Percentiles rank a stretch among this genome's conserved stretches.
phyloP scores from a whole-genome alignment of 1,139 yeast genomes.

The Pichia sp. region DNA sequence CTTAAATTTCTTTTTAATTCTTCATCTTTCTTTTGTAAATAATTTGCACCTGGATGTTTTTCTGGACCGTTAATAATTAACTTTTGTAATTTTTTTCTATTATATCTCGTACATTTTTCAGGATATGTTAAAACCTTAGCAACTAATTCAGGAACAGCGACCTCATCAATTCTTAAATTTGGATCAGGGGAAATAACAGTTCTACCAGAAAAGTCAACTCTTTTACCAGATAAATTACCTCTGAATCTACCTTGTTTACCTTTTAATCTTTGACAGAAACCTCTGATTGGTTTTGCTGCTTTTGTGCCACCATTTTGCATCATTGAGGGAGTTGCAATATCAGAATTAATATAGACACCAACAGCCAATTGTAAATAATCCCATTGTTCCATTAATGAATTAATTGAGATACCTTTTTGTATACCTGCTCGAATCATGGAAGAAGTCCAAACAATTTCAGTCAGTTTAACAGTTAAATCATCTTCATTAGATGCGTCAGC shows the following conservation, averaged over 20 bases:
- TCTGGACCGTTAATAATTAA: conserved; percentile 82
- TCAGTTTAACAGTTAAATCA: conserved; percentile 89
- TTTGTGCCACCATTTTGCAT: conserved; percentile 58
- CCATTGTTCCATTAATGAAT: conserved; percentile 97
- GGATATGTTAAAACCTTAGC: conserved; percentile 96
- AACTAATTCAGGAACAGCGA: conserved; percentile 95
- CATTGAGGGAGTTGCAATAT: conserved; percentile 80
- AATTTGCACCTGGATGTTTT: conserved; percentile 94
- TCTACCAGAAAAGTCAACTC: conserved; percentile 98
- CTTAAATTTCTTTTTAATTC: conserved; percentile 81
- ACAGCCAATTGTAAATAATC: conserved; percentile 91
- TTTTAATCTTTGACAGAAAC: conserved; percentile 92
- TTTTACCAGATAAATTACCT: conserved; percentile 95
- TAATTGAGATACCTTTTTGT: conserved; percentile 88
- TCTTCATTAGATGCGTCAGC: conserved; percentile 96
- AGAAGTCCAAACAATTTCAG: conserved; percentile 96
- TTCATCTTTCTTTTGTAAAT: conserved; percentile 75
- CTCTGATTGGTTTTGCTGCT: conserved; percentile 81
- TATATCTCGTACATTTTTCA: conserved; percentile 87
- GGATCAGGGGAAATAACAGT: conserved; percentile 99
- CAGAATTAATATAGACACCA: conserved; percentile 97
- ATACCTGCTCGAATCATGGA: conserved; percentile 90
- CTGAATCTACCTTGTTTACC: conserved; percentile 99
- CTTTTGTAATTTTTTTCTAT: conserved; percentile 66
- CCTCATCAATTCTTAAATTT: conserved; percentile 88